Conservation (phyloP, 1,284 basidiomycete species). For the Moniliophthora roreri region DNA sequence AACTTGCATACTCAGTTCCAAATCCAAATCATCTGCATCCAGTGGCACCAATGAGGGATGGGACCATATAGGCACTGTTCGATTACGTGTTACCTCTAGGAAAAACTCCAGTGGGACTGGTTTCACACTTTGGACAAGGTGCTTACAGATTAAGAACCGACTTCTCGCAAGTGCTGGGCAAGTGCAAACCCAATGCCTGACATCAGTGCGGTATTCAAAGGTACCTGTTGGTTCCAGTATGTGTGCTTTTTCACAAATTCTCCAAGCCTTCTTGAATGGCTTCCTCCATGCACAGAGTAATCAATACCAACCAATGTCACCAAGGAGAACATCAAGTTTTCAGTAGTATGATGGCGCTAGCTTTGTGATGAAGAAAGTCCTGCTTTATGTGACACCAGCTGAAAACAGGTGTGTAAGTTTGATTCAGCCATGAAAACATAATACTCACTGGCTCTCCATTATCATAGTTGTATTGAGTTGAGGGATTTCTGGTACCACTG, state of each 20-base stretch:
- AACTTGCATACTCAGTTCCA: too few relatives aligned
- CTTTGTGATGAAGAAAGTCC: constrained; percentile 29
- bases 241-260: constrained; percentile 15
- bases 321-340: constrained; percentile 24
- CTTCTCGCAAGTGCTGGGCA: constrained; percentile 27
- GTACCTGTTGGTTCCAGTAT: constrained; percentile 25
- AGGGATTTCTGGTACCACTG: constrained; percentile 6
- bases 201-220: constrained; percentile 17
- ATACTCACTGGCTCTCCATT: constrained; percentile 12
- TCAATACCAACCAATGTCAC: constrained; percentile 24
- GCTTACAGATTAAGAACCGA: constrained; percentile 35
- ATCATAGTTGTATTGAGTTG: constrained; percentile 15
- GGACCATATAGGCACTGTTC: too few relatives aligned
- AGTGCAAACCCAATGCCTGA: constrained; percentile 26
- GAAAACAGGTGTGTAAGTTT: constrained; percentile 31
- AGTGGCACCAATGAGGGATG: too few relatives aligned
- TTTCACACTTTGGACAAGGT: constrained; percentile 33
- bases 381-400: constrained; percentile 29
- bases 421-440: too few relatives aligned
- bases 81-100: too few relatives aligned
- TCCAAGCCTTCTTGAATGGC: constrained; percentile 30
- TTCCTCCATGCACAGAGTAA: constrained; percentile 29
- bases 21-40: too few relatives aligned
- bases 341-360: constrained; percentile 28
- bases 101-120: too few relatives aligned